Conservation (phyloP, 805 yeast species). For the Candida gorgasii region DNA sequence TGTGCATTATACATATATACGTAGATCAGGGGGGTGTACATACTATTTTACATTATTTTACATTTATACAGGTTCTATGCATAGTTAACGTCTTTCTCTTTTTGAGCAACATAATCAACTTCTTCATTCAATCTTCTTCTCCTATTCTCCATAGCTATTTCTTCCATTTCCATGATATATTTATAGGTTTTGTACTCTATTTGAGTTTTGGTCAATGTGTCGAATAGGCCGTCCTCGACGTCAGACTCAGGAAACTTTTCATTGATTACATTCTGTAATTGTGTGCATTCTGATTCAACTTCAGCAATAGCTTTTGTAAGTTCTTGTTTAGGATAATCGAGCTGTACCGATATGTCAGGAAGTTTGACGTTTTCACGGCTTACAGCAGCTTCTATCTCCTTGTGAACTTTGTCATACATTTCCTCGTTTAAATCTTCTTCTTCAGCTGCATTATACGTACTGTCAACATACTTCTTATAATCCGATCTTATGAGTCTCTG, state of each 20-base stretch:
- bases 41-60: background rate
- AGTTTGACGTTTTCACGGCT: background rate
- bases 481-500: constrained; percentile 43
- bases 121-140: constrained; percentile 21
- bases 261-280: constrained; percentile 3
- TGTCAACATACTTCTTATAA: constrained; percentile 30
- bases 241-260: background rate
- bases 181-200: constrained; percentile 1
- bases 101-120: constrained; percentile 20
- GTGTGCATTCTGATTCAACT: background rate
- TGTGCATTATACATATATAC: no score
- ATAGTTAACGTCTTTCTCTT: background rate
- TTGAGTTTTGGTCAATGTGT: background rate
- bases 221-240: background rate
- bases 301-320: background rate
- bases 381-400: constrained; percentile 1
- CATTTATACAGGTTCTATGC: no score
- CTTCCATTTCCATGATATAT: constrained; percentile 8
- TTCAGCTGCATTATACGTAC: constrained; percentile 17
- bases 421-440: constrained; percentile 36
- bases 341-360: background rate
- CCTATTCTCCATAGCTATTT: constrained; percentile 9
- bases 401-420: constrained; percentile 7
- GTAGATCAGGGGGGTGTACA: no score
- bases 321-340: constrained; percentile 7